These are phyloP conservation scores for Nitzschia palea DNA, from an alignment of 108 stramenopile species.

Conservation along the genomic window DNA sequence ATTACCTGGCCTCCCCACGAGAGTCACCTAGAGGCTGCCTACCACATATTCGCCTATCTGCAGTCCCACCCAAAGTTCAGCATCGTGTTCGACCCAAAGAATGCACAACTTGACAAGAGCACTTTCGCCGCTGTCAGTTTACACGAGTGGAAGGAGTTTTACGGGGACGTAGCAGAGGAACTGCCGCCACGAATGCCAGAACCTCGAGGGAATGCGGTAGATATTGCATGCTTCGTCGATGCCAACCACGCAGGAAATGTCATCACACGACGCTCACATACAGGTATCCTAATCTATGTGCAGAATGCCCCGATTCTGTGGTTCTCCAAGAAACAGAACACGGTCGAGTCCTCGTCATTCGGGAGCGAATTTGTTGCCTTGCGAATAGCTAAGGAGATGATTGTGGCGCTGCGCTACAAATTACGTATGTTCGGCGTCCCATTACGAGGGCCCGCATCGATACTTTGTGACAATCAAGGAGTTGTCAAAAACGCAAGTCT, in stretches of 20 bases:
- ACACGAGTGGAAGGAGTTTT: conserved; percentile 17
- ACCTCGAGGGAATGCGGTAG: conserved; percentile 21
- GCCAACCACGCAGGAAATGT: conserved; percentile 47
- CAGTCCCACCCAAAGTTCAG: conserved; percentile 13
- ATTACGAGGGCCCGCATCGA: conserved; percentile 21
- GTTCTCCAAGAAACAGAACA: conserved; percentile 46
- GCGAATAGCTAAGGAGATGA: conserved; percentile 33
- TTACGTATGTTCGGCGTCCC: conserved; percentile 58
- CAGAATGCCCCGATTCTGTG: conserved; percentile 46
- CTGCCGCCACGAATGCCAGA: conserved; percentile 32
- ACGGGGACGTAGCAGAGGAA: conserved; percentile 18
- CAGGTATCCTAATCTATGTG: conserved; percentile 54
- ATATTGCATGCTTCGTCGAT: conserved; percentile 42
- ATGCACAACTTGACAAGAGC: conserved; percentile 2
- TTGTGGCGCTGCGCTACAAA: conserved; percentile 53
- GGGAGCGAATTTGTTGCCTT: conserved; percentile 47
- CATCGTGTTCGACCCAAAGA: conserved; percentile 43
- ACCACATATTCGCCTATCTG: conserved; percentile 39
- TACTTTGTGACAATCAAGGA: conserved; percentile 40
- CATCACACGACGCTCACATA: conserved; percentile 45
- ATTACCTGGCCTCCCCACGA: conserved; percentile 35
- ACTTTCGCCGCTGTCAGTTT: background rate
- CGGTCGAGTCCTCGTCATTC: conserved; percentile 53
- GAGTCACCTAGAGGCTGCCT: conserved; percentile 40
- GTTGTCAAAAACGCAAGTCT: conserved; percentile 29